Evolutionary conservation across 352 stramenopile species (phyloP), one percentile per base, ranked within the genome.

Genomic region (Blastocystis sp.): DNA sequence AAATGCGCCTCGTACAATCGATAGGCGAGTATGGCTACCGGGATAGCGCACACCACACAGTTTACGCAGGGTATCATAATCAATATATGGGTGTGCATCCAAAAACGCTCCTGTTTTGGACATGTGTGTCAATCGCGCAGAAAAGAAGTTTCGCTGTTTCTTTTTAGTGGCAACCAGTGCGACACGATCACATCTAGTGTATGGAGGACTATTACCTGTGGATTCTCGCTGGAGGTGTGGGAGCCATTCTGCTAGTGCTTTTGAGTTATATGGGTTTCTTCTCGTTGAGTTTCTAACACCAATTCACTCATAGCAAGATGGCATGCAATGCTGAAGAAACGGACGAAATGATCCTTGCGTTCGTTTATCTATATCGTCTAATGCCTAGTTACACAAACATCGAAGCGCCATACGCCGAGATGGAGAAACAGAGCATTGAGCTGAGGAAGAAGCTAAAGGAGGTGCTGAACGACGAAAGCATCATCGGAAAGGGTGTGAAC

Each of bases 191-290:
- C 28, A 34, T 17, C 38, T 43, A 65, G 1, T 41, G 28, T n/a
- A 81, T 81, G 71, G 71, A 81, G 28, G 28, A 48, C 48, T 81
- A 81, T 41, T 60, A 66, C 52, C 17, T 67, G 43, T 81, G 71
- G 71, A 53, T 53, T 23, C 38, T 81, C 17, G 48, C 43, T 23
- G 71, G 71, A 62, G 71, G 71, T 41, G 1, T 81, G 38, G 23
- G 64, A 14, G 4, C 71, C 23, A 11, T 81, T 14, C 38, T 81
- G 23, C 19, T 81, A 40, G 71, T 81, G 45, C 43, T 65, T 66
- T 23, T 81, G 21, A 21, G 71, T 45, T 81, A 81, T 65, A 81
- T 81, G 71, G 71, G 71, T 45, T 81, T 81, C 48, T 81, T 81
- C 28, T 81, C 71, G 71, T 81, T n/a, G 17, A 21, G 19, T 65